Percentiles rank a stretch among this genome's conserved stretches.
Conservation (phyloP, 2,329 filamentous ascomycete species). For the Colletotrichum higginsianum region DNA sequence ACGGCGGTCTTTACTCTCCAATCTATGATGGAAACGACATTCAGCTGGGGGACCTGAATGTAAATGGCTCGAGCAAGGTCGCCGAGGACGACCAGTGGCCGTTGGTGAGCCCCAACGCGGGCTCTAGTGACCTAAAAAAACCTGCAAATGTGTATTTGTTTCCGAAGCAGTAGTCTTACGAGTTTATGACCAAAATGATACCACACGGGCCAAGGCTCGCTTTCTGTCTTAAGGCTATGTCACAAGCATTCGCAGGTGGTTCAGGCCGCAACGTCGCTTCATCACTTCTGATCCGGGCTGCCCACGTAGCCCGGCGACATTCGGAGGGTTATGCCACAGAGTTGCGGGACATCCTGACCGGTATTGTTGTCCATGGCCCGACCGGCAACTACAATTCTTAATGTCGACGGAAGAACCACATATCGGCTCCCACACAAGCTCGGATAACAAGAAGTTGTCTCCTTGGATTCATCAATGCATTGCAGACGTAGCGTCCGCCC, state of each 20-base stretch:
- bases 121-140: conserved; percentile 3
- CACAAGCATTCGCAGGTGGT: too few species aligned
- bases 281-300: too few species aligned
- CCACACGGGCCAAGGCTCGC: conserved; percentile 22
- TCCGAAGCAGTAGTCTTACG: conserved; percentile 35
- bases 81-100: conserved; percentile 29
- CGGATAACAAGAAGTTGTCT: background rate
- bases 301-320: too few species aligned
- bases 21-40: conserved; percentile 9
- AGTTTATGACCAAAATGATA: conserved; percentile 40
- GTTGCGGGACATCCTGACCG: too few species aligned
- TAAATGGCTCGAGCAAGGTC: conserved; percentile 11
- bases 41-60: conserved; percentile 29
- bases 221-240: background rate
- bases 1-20: conserved; percentile 18
- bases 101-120: background rate
- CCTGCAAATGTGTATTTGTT: conserved; percentile 35
- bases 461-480: too few species aligned
- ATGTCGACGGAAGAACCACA: background rate
- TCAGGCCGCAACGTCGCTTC: background rate
- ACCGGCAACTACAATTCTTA: too few species aligned
- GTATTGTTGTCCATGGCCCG: too few species aligned
- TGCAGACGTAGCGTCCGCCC: too few species aligned
- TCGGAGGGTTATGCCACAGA: too few species aligned
- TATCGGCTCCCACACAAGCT: background rate